Base-by-base conservation (phyloP, 495 filamentous ascomycete species). In the Penicillium fimorum region DNA sequence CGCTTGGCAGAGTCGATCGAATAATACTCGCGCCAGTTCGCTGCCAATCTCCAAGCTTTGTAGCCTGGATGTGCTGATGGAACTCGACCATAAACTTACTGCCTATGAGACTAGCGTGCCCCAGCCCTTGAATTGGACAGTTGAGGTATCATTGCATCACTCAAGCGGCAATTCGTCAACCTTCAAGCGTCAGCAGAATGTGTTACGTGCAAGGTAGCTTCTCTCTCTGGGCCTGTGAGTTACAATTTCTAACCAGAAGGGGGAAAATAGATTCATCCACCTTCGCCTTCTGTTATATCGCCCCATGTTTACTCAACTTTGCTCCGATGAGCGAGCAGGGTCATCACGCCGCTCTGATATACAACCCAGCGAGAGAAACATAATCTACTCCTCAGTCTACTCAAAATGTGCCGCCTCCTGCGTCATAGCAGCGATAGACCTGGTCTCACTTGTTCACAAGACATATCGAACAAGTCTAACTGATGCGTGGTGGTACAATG, bases 401-500 rank as follows among this genome's bases (percentile, higher is more conserved):
- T 57, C 57, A 0, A 75, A 73, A 32, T 78, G 73, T 33, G 74
- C 72, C 8, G 63, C 61, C 12, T 65, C 70, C 5, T 79, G 77
- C 55, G 67, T 77, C 2, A 54, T 44, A 4, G 60, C 74, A 8
- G 77, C 76, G 3, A 62, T 74, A 20, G 73, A 78, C 20, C 57
- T 79, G 1, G 66, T 76, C 4, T 70, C 68, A 1, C 60, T 74
- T 12, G 62, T 77, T 3, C 62, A 72, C 46, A 54, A 65, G 13
- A 76, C 75, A 6, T 76, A 76, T 43, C 59, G 51, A 17, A 76
- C 76, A 3, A 59, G 64, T 5, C 47, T 59, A 4, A 74, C 76
- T 13, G 72, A 71, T 35, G 69, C 76, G 4, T 79, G 77, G 77
- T 79, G 77, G 74, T 79, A 75, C 54, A 76, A 75, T 61, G 72